These are phyloP conservation scores for Aurantiochytrium sp. DNA, from an alignment of 108 stramenopile genomes.

Conservation along the genomic window DNA sequence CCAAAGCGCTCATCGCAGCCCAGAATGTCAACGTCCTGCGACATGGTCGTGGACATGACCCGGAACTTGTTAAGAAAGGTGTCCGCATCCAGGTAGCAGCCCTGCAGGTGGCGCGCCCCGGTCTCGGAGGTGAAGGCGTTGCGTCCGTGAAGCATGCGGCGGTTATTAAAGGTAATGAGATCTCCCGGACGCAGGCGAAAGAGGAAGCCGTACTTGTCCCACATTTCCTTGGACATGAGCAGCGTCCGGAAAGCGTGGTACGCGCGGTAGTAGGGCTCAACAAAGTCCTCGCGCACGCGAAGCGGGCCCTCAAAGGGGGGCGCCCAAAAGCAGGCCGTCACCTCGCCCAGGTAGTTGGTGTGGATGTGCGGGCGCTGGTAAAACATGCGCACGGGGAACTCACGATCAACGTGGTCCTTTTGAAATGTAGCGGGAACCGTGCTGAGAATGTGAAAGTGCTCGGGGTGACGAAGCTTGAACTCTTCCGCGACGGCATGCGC, in stretches of 20 bases:
- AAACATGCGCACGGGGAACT: constrained; percentile 22
- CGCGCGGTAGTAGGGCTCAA: constrained; percentile 3
- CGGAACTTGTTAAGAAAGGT: constrained; percentile 2
- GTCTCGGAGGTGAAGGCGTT: constrained; percentile 7
- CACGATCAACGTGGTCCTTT: constrained; percentile 20
- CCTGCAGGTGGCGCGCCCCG: constrained; percentile 26
- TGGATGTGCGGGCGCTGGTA: constrained; percentile 24
- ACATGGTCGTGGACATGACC: neutral
- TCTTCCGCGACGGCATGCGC: constrained; percentile 14
- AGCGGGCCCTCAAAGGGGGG: constrained; percentile 19
- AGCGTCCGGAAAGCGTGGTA: neutral
- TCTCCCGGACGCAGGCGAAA: constrained; percentile 21
- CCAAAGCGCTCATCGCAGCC: neutral
- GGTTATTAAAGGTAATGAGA: constrained; percentile 32
- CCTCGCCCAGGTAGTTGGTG: neutral
- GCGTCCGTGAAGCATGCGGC: constrained; percentile 32
- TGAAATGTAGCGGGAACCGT: constrained; percentile 18
- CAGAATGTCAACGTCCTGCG: neutral
- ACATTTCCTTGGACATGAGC: neutral
- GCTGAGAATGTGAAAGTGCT: neutral
- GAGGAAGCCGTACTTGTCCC: neutral
- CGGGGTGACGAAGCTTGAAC: neutral
- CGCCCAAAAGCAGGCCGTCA: neutral
- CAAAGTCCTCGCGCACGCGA: neutral
- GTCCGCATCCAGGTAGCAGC: constrained; percentile 30